These are phyloP conservation scores for Protea cynaroides DNA, from an alignment of 164 flowering plant species.

Conservation along the genomic window DNA sequence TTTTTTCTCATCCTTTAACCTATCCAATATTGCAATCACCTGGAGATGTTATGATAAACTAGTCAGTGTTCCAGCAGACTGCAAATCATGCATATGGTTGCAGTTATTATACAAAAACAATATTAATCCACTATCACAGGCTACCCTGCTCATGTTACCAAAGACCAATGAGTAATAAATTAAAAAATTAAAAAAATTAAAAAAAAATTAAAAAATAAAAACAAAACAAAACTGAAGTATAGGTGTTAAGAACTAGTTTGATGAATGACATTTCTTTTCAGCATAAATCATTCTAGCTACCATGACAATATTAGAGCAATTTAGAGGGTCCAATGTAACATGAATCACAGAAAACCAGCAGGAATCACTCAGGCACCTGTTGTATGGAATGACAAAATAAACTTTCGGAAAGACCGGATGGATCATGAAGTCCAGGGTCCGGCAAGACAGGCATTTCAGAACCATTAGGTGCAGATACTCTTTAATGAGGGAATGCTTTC, in stretches of 20 bases:
- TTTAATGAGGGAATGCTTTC: too few species aligned
- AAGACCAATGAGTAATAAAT: background rate
- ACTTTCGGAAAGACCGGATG: background rate
- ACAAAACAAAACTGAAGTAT: constrained; percentile 1
- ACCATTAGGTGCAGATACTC: too few species aligned
- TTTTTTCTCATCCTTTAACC: constrained; percentile 56
- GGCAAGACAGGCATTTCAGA: background rate
- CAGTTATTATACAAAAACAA: too few species aligned
- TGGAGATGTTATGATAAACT: constrained; percentile 20
- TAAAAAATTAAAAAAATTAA: too few species aligned
- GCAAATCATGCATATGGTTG: background rate
- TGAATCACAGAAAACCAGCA: background rate
- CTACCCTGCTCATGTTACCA: background rate
- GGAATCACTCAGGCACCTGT: background rate
- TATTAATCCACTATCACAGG: background rate
- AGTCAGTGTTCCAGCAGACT: background rate
- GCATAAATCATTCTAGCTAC: background rate
- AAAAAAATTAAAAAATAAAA: too few species aligned
- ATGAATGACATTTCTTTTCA: too few species aligned
- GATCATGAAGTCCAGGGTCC: background rate
- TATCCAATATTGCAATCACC: constrained; percentile 89
- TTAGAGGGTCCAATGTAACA: background rate
- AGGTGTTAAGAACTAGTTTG: background rate
- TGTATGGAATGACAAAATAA: too few species aligned
- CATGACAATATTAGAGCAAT: background rate